phyloP scores from a whole-genome alignment of 257 asterid genomes.

The Cordia subcordata region DNA sequence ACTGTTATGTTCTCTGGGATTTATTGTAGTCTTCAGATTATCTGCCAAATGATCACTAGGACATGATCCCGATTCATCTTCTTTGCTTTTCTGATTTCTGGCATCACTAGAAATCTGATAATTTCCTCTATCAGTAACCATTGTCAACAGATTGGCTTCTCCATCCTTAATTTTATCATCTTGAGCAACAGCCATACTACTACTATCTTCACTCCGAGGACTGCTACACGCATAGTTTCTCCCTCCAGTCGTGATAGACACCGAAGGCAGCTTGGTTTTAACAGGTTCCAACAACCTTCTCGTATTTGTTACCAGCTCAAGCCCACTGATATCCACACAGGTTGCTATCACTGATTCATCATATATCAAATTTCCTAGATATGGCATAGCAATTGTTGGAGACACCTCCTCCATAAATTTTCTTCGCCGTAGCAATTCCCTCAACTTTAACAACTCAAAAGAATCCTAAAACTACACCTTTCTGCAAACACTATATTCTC shows the following conservation, averaged over 20 bases:
- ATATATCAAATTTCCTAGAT: conserved; percentile 36
- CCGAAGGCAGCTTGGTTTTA: conserved; percentile 45
- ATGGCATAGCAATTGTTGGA: conserved; percentile 35
- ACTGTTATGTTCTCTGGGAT: conserved; percentile 17
- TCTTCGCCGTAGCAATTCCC: background rate
- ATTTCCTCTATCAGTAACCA: conserved; percentile 18
- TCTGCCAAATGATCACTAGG: conserved; percentile 11
- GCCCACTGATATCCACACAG: conserved; percentile 38
- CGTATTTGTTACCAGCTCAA: conserved; percentile 40
- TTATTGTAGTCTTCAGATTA: conserved; percentile 8
- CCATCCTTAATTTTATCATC: conserved; percentile 22
- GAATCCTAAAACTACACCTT: background rate
- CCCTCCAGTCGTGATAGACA: conserved; percentile 30
- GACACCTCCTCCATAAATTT: conserved; percentile 40
- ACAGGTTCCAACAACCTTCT: conserved; percentile 23
- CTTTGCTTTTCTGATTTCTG: conserved; percentile 12
- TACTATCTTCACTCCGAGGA: conserved; percentile 31
- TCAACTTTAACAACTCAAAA: conserved; percentile 7
- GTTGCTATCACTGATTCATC: conserved; percentile 46
- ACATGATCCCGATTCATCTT: conserved; percentile 14
- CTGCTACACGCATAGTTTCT: conserved; percentile 17
- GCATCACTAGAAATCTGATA: conserved; percentile 23
- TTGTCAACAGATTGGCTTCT: conserved; percentile 17
- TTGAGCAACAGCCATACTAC: conserved; percentile 20
- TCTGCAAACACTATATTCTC: background rate